Percentiles rank a stretch among this genome's conserved stretches.
phyloP scores from a whole-genome alignment of 2,329 filamentous ascomycete genomes.

The Lasiodiplodia sp. region DNA sequence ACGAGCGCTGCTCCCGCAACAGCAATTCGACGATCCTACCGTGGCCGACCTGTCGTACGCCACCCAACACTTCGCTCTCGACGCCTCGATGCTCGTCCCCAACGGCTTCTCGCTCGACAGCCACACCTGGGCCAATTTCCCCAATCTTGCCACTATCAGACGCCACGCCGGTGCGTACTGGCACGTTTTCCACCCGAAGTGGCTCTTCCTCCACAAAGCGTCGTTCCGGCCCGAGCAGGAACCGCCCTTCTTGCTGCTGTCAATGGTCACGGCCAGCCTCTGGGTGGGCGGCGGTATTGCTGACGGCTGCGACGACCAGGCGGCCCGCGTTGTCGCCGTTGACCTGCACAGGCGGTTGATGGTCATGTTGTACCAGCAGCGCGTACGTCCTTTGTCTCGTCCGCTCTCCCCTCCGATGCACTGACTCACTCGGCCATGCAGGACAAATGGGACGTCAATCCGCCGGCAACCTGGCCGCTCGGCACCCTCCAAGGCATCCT shows the following conservation, averaged over 20 bases:
- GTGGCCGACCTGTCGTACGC: background rate
- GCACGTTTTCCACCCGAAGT: conserved; percentile 11
- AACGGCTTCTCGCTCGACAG: conserved; percentile 7
- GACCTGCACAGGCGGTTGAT: conserved; percentile 12
- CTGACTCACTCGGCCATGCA: background rate
- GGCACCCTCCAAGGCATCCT: conserved; percentile 25
- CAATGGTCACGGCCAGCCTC: conserved; percentile 23
- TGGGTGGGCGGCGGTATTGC: background rate
- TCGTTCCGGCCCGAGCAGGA: conserved; percentile 21
- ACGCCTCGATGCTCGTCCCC: conserved; percentile 14
- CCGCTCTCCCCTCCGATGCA: background rate
- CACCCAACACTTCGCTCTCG: background rate
- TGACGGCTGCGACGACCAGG: background rate
- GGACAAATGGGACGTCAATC: conserved; percentile 1
- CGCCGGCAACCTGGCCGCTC: conserved; percentile 13
- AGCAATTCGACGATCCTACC: background rate
- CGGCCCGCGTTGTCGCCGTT: background rate
- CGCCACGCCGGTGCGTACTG: conserved; percentile 15
- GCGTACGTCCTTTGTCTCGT: background rate
- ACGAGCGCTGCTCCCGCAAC: background rate
- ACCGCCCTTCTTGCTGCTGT: conserved; percentile 21
- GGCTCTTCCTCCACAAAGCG: conserved; percentile 24
- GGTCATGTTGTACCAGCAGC: conserved; percentile 17
- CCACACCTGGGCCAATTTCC: conserved; percentile 22
- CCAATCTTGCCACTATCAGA: background rate